A percentile compares a stretch with the other conserved stretches of the same genome.
phyloP scores from a whole-genome alignment of 1,284 basidiomycete genomes.

The Agaricales sp. region DNA sequence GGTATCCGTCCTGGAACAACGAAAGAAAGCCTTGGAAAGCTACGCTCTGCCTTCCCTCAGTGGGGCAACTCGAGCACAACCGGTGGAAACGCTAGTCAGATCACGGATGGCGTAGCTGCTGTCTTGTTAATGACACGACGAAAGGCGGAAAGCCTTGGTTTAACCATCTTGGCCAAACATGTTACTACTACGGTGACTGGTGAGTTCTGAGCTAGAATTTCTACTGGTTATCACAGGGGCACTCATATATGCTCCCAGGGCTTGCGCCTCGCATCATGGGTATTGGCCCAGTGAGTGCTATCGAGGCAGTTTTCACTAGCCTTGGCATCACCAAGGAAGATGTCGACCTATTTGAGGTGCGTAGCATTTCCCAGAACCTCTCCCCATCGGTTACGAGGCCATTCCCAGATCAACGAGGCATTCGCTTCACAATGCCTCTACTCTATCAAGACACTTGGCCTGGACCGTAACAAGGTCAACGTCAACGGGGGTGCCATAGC shows the following conservation, averaged over 20 bases:
- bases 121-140: constrained; percentile 79
- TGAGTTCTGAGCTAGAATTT: constrained; percentile 17
- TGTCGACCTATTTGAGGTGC: constrained; percentile 74
- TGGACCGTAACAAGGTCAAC: constrained; percentile 73
- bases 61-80: constrained; percentile 76
- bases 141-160: constrained; percentile 73
- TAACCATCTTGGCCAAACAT: constrained; percentile 71
- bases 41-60: constrained; percentile 78
- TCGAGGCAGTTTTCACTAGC: constrained; percentile 57
- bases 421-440: constrained; percentile 87
- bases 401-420: constrained; percentile 81
- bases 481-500: constrained; percentile 89
- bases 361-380: not conserved
- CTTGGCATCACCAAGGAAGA: constrained; percentile 59
- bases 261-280: constrained; percentile 79
- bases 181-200: constrained; percentile 69
- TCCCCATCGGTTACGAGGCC: not conserved
- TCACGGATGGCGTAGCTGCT: constrained; percentile 85
- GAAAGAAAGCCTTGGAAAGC: constrained; percentile 55
- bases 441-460: constrained; percentile 60
- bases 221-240: constrained; percentile 1
- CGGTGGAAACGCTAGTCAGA: constrained; percentile 83
- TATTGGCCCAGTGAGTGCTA: constrained; percentile 66
- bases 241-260: constrained; percentile 26
- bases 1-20: constrained; percentile 77